A percentile compares a stretch with the other conserved stretches of the same genome.
Evolutionary conservation across 2,329 filamentous ascomycete genomes (phyloP).

Genomic region (Venturia nashicola): DNA sequence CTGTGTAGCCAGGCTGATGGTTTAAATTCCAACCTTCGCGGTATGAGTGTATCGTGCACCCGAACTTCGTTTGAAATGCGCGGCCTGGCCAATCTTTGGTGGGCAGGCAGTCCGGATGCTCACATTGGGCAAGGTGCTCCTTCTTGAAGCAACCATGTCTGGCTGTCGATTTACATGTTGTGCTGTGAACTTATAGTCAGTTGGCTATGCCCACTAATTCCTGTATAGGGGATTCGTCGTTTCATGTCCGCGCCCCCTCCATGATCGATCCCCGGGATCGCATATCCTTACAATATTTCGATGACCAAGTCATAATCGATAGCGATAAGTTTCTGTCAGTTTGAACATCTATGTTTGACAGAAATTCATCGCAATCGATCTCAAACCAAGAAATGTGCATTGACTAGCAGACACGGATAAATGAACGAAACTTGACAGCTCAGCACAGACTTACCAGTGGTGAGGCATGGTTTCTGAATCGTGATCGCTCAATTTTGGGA

Average conservation of each 20-base stretch:
- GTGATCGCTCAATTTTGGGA: background rate
- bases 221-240: background rate
- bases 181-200: background rate
- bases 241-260: background rate
- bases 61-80: background rate
- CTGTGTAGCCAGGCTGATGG: background rate
- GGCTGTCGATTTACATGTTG: background rate
- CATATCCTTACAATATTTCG: too few relatives aligned
- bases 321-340: background rate
- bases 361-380: background rate
- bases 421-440: background rate
- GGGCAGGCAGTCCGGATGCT: background rate
- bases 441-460: background rate
- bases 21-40: background rate
- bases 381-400: background rate
- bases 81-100: background rate
- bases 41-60: background rate
- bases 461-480: background rate
- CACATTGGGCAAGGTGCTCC: background rate
- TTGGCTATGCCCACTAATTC: background rate
- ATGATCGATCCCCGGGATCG: too few relatives aligned
- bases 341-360: background rate
- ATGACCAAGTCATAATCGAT: background rate
- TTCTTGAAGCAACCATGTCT: background rate
- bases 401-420: background rate